Percentiles rank a stretch among this genome's conserved stretches.
Conservation (phyloP, 108 stramenopile genomes). For the Ochromonas danica region DNA sequence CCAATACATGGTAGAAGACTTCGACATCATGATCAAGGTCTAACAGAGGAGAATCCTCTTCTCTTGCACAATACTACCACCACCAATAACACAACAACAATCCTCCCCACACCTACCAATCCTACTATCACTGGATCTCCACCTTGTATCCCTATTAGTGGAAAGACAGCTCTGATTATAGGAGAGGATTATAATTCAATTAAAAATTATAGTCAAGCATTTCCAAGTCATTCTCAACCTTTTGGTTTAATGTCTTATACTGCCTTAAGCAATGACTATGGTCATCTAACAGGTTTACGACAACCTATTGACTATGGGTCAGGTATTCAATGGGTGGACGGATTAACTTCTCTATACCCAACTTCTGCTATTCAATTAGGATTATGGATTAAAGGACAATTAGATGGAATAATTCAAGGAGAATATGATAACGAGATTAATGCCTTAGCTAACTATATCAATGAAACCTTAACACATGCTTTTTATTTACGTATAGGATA, state of each 20-base stretch:
- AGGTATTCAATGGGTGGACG: conserved; percentile 32
- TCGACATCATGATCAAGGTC: too few relatives aligned
- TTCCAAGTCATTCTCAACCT: background rate
- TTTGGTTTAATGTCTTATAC: conserved; percentile 33
- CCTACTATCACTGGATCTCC: too few relatives aligned
- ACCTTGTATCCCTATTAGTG: too few relatives aligned
- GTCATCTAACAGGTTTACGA: conserved; percentile 11
- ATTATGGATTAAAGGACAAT: background rate
- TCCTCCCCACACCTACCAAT: too few relatives aligned
- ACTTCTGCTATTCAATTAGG: conserved; percentile 8
- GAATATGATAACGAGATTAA: conserved; percentile 11
- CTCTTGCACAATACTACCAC: too few relatives aligned
- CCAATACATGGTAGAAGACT: too few relatives aligned
- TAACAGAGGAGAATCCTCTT: too few relatives aligned
- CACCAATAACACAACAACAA: too few relatives aligned
- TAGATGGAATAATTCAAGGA: background rate
- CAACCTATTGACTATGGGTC: conserved; percentile 4
- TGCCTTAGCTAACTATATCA: background rate
- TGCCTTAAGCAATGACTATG: background rate
- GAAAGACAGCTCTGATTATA: background rate
- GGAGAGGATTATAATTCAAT: conserved; percentile 32
- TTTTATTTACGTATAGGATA: conserved; percentile 36
- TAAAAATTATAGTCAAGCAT: conserved; percentile 16
- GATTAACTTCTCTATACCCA: background rate
- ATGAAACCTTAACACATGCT: background rate